phyloP scores from a whole-genome alignment of 1,139 yeast genomes.

The Pneumocystis jirovecii region DNA sequence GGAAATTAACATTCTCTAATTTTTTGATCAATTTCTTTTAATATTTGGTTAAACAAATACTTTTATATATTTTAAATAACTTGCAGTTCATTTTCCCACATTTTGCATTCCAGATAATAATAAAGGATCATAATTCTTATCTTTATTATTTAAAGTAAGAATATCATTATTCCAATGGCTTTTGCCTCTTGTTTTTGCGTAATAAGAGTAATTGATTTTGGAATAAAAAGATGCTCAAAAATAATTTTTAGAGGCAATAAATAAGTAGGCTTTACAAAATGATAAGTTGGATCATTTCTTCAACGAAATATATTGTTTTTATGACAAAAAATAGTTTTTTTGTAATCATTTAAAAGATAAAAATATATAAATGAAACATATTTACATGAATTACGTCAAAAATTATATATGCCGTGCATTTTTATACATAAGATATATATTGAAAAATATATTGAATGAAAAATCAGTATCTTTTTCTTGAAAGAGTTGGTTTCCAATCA shows the following conservation, averaged over 20 bases:
- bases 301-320: not conserved
- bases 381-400: not conserved
- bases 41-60: not conserved
- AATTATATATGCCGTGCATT: not conserved
- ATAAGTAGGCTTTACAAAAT: not conserved
- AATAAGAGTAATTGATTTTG: not conserved
- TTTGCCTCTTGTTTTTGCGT: not conserved
- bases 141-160: not conserved
- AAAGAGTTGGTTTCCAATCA: conserved; percentile 31
- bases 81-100: not conserved
- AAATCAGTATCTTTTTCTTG: conserved; percentile 3
- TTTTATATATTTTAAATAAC: not conserved
- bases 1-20: not conserved
- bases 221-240: not conserved
- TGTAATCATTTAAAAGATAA: not conserved
- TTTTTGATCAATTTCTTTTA: not conserved
- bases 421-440: not conserved
- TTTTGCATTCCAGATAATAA: not conserved
- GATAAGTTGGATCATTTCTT: not conserved
- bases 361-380: not conserved
- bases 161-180: not conserved
- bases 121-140: not conserved
- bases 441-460: not conserved
- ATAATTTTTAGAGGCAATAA: not conserved
- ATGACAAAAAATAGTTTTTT: not conserved